phyloP scores from a whole-genome alignment of 2,329 filamentous ascomycete genomes.

The Endoconidiophora laricicola region DNA sequence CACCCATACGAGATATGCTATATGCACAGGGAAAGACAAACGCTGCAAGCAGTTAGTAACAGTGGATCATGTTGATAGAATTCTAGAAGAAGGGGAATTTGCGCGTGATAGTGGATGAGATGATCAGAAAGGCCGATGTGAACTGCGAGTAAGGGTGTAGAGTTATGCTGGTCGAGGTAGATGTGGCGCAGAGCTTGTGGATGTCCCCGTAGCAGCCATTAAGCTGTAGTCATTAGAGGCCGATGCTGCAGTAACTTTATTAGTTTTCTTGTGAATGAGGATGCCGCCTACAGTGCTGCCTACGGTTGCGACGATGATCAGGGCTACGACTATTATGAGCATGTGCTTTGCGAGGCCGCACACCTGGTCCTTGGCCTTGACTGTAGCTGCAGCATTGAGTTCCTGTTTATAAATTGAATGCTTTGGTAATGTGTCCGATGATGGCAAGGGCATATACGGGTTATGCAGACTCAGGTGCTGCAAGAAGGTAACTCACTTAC shows the following conservation, averaged over 20 bases:
- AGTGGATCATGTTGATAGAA: background rate
- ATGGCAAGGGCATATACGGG: too few relatives aligned
- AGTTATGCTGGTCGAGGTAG: background rate
- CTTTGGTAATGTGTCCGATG: too few relatives aligned
- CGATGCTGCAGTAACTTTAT: too few relatives aligned
- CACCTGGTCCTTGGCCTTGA: background rate
- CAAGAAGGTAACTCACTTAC: background rate
- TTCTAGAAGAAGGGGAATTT: background rate
- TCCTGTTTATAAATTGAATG: too few relatives aligned
- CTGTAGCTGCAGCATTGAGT: too few relatives aligned
- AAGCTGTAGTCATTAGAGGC: background rate
- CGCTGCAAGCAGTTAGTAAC: background rate
- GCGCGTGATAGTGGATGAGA: background rate
- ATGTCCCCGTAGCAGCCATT: background rate
- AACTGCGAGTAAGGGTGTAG: background rate
- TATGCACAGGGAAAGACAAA: background rate
- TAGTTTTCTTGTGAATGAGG: background rate
- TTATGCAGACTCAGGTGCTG: background rate
- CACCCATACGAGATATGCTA: background rate
- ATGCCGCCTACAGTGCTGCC: background rate
- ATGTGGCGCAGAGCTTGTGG: background rate
- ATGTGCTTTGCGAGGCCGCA: background rate
- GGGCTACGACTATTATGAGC: background rate
- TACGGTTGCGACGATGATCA: background rate
- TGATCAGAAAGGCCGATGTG: background rate